A percentile compares a stretch with the other conserved stretches of the same genome.
These are phyloP conservation scores for Scutellaria minor DNA, from an alignment of 257 asterid genomes.

Conservation along the genomic window DNA sequence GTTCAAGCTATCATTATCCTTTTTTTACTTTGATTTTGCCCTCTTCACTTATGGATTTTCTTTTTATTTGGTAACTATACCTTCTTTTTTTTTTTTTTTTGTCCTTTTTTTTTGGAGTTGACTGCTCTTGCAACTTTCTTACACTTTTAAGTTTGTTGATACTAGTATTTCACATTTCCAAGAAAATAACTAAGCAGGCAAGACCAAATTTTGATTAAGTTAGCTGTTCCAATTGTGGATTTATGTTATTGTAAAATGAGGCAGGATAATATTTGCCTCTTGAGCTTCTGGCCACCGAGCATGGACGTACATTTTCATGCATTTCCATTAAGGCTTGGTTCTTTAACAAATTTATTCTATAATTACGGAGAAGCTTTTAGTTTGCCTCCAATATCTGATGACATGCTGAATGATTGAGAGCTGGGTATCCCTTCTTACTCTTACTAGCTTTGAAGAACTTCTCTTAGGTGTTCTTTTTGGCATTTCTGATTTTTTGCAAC, in stretches of 20 bases:
- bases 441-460: constrained; percentile 17
- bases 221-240: neutral
- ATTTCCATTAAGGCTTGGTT: neutral
- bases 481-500: constrained; percentile 22
- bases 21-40: constrained; percentile 2
- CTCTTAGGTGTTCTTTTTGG: constrained; percentile 20
- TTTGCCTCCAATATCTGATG: constrained; percentile 9
- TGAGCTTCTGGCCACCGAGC: constrained; percentile 10
- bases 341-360: constrained; percentile 3
- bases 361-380: neutral
- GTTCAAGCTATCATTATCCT: constrained; percentile 20
- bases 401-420: constrained; percentile 1
- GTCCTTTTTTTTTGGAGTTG: neutral
- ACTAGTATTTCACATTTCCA: neutral
- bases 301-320: neutral
- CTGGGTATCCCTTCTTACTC: neutral
- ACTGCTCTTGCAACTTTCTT: neutral
- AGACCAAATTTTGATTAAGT: constrained; percentile 24
- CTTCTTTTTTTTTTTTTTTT: neutral
- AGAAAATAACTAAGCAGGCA: constrained; percentile 6
- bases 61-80: constrained; percentile 12
- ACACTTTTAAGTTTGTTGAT: constrained; percentile 5
- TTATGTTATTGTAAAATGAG: constrained; percentile 7
- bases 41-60: neutral
- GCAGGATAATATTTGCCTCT: constrained; percentile 20